Conservation (phyloP, 169 alveolate genomes). For the Plasmodium knowlesi region DNA sequence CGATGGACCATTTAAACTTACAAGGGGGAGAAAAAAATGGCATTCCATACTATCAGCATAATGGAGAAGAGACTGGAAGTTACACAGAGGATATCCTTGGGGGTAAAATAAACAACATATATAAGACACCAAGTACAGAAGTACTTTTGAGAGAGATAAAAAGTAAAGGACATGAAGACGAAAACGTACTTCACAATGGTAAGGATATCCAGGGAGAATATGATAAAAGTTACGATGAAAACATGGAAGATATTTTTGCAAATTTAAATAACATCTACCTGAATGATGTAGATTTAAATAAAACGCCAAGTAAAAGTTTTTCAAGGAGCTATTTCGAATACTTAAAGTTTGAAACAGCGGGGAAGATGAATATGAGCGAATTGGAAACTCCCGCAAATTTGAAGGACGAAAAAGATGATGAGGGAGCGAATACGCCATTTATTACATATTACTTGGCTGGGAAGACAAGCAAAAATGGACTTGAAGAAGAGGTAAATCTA, state of each 20-base stretch:
- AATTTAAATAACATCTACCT: slow-evolving; percentile 23
- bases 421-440: slow-evolving; percentile 48
- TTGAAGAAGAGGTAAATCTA: slow-evolving; percentile 2
- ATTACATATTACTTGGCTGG: slow-evolving; percentile 72
- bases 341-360: slow-evolving; percentile 74
- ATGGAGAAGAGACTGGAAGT: background rate
- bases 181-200: background rate
- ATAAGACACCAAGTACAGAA: slow-evolving; percentile 65
- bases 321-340: slow-evolving; percentile 62
- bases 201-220: background rate
- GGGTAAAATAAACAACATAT: background rate
- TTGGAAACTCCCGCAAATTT: slow-evolving; percentile 70
- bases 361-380: slow-evolving; percentile 76
- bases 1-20: background rate
- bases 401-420: slow-evolving; percentile 63
- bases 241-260: background rate
- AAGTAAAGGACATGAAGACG: slow-evolving; percentile 38
- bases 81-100: background rate
- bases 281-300: slow-evolving; percentile 60
- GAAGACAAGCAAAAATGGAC: background rate
- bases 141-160: slow-evolving; percentile 8
- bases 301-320: slow-evolving; percentile 66
- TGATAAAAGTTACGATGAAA: background rate
- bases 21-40: background rate
- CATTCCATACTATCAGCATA: background rate